A percentile compares a stretch with the other conserved stretches of the same genome.
Conservation (phyloP, 176 grass and related monocot genomes). For the Dactylis glomerata region DNA sequence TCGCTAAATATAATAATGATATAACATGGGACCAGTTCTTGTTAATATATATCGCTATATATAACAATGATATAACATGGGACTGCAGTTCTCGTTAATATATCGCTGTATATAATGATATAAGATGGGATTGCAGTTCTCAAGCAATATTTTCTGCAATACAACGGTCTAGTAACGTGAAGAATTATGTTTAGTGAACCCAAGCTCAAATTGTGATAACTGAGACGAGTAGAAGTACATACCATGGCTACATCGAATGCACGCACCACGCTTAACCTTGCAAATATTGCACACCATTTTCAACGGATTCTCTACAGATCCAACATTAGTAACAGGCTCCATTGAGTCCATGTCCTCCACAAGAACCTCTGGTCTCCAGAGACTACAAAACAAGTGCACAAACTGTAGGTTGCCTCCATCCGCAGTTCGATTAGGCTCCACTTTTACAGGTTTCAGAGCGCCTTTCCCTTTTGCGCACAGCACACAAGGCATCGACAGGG, state of each 20-base stretch:
- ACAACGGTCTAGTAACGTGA: background rate
- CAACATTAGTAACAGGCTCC: slow-evolving; percentile 66
- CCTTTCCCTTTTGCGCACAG: slow-evolving; percentile 88
- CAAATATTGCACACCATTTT: slow-evolving; percentile 85
- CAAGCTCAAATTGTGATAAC: slow-evolving; percentile 11
- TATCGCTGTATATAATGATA: background rate
- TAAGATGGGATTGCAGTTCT: background rate
- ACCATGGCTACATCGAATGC: slow-evolving; percentile 98
- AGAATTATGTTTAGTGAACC: slow-evolving; percentile 3
- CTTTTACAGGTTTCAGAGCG: slow-evolving; percentile 52
- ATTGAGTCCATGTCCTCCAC: slow-evolving; percentile 65
- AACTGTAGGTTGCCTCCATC: slow-evolving; percentile 30
- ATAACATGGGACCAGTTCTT: no score
- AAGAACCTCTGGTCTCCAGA: slow-evolving; percentile 83
- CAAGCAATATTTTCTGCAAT: slow-evolving; percentile 17
- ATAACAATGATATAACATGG: slow-evolving; percentile 7
- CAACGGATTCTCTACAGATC: slow-evolving; percentile 51
- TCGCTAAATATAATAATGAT: background rate
- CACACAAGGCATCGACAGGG: slow-evolving; percentile 48
- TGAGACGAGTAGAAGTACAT: slow-evolving; percentile 36
- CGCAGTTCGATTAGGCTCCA: slow-evolving; percentile 19
- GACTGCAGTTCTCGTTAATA: background rate
- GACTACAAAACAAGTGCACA: slow-evolving; percentile 87
- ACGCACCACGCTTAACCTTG: slow-evolving; percentile 95
- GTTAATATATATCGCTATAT: background rate